These are phyloP conservation scores for Echinochloa phyllopogon DNA, from an alignment of 176 grass and related monocot species.

Conservation along the genomic window DNA sequence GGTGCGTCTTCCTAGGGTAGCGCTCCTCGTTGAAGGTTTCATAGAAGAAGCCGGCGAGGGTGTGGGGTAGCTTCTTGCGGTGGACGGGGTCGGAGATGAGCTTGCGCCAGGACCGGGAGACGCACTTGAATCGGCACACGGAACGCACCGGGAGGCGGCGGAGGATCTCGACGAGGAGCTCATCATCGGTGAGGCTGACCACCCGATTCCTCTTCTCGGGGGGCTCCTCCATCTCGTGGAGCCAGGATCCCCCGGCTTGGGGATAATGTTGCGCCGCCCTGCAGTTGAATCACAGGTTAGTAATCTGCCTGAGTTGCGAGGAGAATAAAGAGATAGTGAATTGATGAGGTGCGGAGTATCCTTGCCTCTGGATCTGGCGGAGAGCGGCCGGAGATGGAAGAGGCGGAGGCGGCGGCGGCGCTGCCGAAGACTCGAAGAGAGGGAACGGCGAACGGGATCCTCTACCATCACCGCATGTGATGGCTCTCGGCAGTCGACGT, in stretches of 20 bases:
- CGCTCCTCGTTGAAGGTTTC: neutral
- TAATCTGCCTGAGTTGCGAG: neutral
- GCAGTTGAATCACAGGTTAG: neutral
- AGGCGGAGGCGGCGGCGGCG: no score
- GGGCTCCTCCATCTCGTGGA: neutral
- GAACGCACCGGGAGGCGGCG: neutral
- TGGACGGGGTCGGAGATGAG: neutral
- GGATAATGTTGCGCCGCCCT: neutral
- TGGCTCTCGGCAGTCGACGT: no score
- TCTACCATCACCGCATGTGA: no score
- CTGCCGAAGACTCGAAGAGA: no score
- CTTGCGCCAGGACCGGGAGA: neutral
- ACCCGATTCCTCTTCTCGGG: neutral
- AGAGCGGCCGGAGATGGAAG: no score
- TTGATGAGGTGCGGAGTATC: neutral
- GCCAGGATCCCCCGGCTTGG: neutral
- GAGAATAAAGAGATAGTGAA: neutral
- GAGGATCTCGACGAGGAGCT: neutral
- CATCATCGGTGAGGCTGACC: neutral
- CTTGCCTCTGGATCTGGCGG: no score
- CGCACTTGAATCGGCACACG: neutral
- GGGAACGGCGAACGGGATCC: no score
- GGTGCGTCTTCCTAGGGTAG: rapidly evolving
- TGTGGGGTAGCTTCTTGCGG: constrained; percentile 5
- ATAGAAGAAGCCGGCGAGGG: constrained; percentile 3